Base-by-base conservation (phyloP, 169 alveolate species). In the Cryptosporidium canis region DNA sequence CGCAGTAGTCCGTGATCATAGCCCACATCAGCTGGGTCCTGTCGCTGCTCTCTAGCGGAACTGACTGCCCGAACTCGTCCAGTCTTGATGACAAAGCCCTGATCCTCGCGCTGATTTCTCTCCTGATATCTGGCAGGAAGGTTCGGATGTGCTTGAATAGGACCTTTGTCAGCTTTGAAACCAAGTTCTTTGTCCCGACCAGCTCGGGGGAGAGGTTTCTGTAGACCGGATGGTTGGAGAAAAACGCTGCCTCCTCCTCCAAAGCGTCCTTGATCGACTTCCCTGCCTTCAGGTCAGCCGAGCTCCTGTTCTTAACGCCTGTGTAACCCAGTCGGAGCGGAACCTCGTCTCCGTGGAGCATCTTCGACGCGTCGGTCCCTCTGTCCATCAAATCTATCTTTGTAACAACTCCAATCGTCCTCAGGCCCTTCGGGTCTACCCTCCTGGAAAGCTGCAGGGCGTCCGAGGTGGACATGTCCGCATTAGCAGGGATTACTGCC, bases 311-410 rank as follows among this genome's bases (percentile, higher is more conserved):
- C 67, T 97, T 96, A 6, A 97, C 98, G 35, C 99, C 99, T 16
- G 98, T 97, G 92, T 96, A 98, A 0, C 99, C 99, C 35, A 98
- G 92, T 91, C 97, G 90, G 14, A 98, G 93, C 1, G 98, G 98
- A 33, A 98, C 97, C 65, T 97, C 99, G 83, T 97, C 98, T 37
- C 98, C 98, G 85, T 94, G 85, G 18, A 98, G 92, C 98, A 97
- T 95, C 67, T 97, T 95, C 83, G 96, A 94, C 0, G 99, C 99
- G 91, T 97, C 98, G 0, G 99, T 96, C 4, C 99, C 99, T 47
- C 94, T 92, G 91, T 98, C 99, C 99, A 98, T 98, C 64, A 98
- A 95, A 93, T 98, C 99, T 33, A 98, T 96, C 87, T 97, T 97
- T 27, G 99, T 97, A 45, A 96, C 91, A 18, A 97, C 99, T 11